phyloP scores from a whole-genome alignment of 148 eudicot genomes.

The Amaranthus palmeri region DNA sequence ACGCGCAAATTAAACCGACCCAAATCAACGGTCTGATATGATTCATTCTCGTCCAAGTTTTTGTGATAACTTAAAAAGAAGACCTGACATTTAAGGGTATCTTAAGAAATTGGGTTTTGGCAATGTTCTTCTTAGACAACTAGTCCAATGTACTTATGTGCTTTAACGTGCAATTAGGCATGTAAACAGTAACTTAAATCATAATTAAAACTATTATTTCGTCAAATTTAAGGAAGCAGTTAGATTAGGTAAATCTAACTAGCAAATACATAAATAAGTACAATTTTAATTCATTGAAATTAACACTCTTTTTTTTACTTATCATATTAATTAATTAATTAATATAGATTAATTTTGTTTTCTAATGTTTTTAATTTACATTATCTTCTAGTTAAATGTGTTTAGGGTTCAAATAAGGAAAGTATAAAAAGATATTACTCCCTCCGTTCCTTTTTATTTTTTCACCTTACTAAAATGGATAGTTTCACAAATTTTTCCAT shows the following conservation, averaged over 20 bases:
- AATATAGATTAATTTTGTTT: neutral
- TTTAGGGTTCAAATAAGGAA: neutral
- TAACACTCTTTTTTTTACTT: too few relatives aligned
- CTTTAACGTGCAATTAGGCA: slow-evolving; percentile 1
- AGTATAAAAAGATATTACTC: neutral
- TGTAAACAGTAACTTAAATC: neutral
- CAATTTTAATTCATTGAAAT: neutral
- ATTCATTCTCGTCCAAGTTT: too few relatives aligned
- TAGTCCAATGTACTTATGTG: neutral
- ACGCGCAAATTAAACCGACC: too few relatives aligned
- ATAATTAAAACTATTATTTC: neutral
- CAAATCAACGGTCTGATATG: too few relatives aligned
- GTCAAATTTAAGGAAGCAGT: slow-evolving; percentile 11
- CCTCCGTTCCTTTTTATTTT: too few relatives aligned
- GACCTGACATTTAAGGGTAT: neutral
- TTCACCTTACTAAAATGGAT: too few relatives aligned
- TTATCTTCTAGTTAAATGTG: slow-evolving; percentile 7
- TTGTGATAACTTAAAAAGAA: too few relatives aligned
- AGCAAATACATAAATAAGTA: neutral
- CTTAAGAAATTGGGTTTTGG: neutral
- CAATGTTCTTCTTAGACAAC: neutral
- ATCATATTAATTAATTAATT: neutral
- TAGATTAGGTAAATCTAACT: slow-evolving; percentile 4
- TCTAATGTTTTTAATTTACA: neutral
- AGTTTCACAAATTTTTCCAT: too few relatives aligned